Conservation (phyloP, 257 asterid species). For the Solanum neorickii region DNA sequence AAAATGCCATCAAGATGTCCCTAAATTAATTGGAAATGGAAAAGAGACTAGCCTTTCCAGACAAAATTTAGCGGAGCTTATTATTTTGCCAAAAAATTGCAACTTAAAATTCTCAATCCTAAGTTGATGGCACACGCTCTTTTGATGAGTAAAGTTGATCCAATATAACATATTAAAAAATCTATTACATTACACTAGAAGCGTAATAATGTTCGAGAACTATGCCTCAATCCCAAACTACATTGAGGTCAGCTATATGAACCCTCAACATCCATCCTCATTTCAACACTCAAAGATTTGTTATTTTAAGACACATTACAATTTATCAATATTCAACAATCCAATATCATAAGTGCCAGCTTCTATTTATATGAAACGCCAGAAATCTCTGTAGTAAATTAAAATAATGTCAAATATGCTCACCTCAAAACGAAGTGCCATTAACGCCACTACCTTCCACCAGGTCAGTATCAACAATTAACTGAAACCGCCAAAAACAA, state of each 20-base stretch:
- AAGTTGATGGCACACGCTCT: neutral
- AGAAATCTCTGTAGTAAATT: neutral
- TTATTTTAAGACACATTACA: neutral
- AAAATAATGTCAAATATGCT: neutral
- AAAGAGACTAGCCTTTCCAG: neutral
- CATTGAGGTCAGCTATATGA: neutral
- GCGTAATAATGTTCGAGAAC: neutral
- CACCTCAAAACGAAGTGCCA: slow-evolving; percentile 46
- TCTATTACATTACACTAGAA: neutral
- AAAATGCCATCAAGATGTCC: neutral
- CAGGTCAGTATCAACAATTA: neutral
- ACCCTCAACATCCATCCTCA: neutral
- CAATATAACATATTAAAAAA: neutral
- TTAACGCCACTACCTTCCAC: neutral
- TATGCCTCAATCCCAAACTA: neutral
- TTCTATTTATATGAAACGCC: neutral
- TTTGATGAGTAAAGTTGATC: neutral
- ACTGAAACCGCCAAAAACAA: neutral
- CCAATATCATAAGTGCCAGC: neutral
- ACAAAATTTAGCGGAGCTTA: neutral
- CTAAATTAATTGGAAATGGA: neutral
- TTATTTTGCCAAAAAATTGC: neutral
- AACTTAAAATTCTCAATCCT: neutral
- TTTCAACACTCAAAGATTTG: neutral
- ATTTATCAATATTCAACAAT: neutral